phyloP scores from a whole-genome alignment of 495 filamentous ascomycete species.

The Gamarada debralockiae region DNA sequence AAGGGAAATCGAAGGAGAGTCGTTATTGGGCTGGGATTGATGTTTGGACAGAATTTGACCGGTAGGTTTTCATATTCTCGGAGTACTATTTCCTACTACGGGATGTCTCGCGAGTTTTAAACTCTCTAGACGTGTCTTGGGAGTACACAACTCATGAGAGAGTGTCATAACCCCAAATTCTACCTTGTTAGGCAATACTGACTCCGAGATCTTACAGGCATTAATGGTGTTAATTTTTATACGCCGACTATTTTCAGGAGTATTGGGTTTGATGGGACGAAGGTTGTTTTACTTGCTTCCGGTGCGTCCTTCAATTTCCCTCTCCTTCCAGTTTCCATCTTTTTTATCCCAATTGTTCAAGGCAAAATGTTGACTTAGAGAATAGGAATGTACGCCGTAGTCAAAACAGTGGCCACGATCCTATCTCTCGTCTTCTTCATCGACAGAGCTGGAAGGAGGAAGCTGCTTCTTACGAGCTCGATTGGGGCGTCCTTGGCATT shows the following conservation, averaged over 20 bases:
- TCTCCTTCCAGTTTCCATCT: too few species aligned
- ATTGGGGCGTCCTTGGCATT: conserved; percentile 64
- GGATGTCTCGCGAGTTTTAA: too few species aligned
- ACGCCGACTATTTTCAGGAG: conserved; percentile 54
- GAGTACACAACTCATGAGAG: too few species aligned
- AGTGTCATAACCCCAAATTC: too few species aligned
- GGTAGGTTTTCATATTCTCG: too few species aligned
- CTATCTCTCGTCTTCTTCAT: conserved; percentile 52
- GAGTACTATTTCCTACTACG: too few species aligned
- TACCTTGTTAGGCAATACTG: too few species aligned
- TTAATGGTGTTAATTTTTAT: conserved; percentile 69
- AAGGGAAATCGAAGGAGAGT: conserved; percentile 30
- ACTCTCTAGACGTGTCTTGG: too few species aligned
- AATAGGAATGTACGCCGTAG: conserved; percentile 27
- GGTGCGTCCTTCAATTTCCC: too few species aligned
- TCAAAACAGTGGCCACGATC: conserved; percentile 56
- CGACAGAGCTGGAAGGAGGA: conserved; percentile 55
- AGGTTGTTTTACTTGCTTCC: conserved; percentile 20
- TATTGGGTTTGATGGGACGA: conserved; percentile 51
- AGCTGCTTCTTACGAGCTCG: conserved; percentile 63
- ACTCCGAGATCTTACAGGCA: conserved; percentile 54
- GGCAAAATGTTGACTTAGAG: too few species aligned
- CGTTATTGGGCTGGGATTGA: conserved; percentile 54
- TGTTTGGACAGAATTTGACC: conserved; percentile 52
- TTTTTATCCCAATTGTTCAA: too few species aligned